Percentiles rank a stretch among this genome's conserved stretches.
These are phyloP conservation scores for Amniculicola lignicola DNA, from an alignment of 495 filamentous ascomycete species.

Conservation along the genomic window DNA sequence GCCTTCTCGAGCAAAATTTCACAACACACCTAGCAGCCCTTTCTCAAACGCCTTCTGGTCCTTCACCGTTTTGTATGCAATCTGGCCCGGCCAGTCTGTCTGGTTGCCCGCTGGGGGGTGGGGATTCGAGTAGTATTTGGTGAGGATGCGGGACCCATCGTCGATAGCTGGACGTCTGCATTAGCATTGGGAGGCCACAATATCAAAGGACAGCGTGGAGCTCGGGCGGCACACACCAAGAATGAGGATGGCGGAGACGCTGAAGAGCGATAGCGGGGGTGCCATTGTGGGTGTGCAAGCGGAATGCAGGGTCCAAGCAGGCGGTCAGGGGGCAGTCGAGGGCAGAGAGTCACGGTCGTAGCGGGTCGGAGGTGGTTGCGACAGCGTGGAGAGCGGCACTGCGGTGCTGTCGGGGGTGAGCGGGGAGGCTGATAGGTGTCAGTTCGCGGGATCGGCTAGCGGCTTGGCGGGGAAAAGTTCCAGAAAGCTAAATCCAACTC, in stretches of 20 bases:
- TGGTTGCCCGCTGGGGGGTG: slow-evolving; percentile 62
- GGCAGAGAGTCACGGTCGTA: too few species aligned
- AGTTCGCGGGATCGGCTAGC: too few species aligned
- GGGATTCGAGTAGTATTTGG: slow-evolving; percentile 87
- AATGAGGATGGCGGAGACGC: slow-evolving; percentile 55
- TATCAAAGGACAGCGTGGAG: too few species aligned
- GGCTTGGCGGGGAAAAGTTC: too few species aligned
- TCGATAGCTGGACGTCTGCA: slow-evolving; percentile 69
- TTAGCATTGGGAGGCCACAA: not conserved
- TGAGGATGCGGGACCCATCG: slow-evolving; percentile 75
- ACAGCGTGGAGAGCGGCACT: too few species aligned
- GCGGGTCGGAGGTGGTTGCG: too few species aligned
- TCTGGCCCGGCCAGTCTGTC: slow-evolving; percentile 59
- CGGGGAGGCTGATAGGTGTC: too few species aligned
- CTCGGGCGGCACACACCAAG: slow-evolving; percentile 44
- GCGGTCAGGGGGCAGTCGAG: too few species aligned
- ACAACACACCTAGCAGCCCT: slow-evolving; percentile 58
- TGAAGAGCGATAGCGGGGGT: slow-evolving; percentile 29
- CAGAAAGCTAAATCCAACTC: too few species aligned
- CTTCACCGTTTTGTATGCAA: slow-evolving; percentile 86
- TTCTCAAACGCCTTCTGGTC: slow-evolving; percentile 96
- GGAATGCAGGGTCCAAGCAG: too few species aligned
- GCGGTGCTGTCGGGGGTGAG: too few species aligned
- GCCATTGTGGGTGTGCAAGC: slow-evolving; percentile 27
- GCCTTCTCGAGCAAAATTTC: not conserved